A percentile compares a stretch with the other conserved stretches of the same genome.
Conservation (phyloP, 371 early-diverging fungal species). For the Mucor piriformis region DNA sequence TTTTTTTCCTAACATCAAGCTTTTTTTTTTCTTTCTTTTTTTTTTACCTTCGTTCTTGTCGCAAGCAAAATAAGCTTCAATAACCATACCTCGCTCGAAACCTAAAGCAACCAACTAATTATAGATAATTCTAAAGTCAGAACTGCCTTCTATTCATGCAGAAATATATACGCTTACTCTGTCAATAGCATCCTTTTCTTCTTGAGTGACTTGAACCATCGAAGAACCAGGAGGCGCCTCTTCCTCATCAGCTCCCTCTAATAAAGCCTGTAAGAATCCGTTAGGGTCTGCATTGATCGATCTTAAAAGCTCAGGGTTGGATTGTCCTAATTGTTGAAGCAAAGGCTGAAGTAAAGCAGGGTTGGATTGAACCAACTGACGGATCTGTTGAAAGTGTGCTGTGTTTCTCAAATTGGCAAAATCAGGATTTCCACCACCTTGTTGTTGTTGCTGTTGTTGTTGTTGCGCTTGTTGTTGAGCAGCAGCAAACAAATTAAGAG, state of each 20-base stretch:
- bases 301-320: slow-evolving; percentile 86
- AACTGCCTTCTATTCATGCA: background rate
- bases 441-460: slow-evolving; percentile 40
- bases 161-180: slow-evolving; percentile 58
- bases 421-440: slow-evolving; percentile 32
- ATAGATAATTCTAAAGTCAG: background rate
- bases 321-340: slow-evolving; percentile 79
- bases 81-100: slow-evolving; percentile 77
- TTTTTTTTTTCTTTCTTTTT: background rate
- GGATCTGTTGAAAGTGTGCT: slow-evolving; percentile 91
- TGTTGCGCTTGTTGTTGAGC: slow-evolving; percentile 51
- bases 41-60: slow-evolving; percentile 89
- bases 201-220: slow-evolving; percentile 83
- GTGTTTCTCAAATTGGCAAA: slow-evolving; percentile 71
- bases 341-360: slow-evolving; percentile 89
- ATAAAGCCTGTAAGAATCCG: slow-evolving; percentile 80
- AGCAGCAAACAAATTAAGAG: slow-evolving; percentile 62
- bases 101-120: slow-evolving; percentile 84
- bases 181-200: slow-evolving; percentile 92
- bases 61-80: slow-evolving; percentile 96
- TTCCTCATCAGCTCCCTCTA: slow-evolving; percentile 62
- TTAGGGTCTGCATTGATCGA: slow-evolving; percentile 79
- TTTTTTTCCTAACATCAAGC: too few species aligned
- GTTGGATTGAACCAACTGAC: slow-evolving; percentile 84
- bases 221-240: slow-evolving; percentile 55